Evolutionary conservation across 2,329 filamentous ascomycete species (phyloP).

Genomic region (Orbilia ellipsospora): DNA sequence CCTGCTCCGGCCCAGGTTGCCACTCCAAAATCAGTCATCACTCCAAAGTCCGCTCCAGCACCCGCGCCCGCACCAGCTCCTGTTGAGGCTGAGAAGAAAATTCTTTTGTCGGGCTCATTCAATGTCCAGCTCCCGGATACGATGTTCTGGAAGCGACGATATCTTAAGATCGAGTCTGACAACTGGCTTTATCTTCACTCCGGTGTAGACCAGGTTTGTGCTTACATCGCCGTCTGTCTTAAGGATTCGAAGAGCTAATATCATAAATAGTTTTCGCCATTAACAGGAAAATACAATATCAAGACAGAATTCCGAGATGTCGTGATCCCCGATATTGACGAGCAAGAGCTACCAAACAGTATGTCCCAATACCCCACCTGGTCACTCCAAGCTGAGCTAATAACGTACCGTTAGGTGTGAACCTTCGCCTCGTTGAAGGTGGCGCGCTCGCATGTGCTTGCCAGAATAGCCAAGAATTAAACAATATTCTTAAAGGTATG

Average conservation of each 20-base stretch:
- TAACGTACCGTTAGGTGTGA: conserved; percentile 62
- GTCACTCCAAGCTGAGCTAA: conserved; percentile 18
- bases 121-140: conserved; percentile 98
- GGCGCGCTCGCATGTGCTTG: conserved; percentile 73
- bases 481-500: conserved; percentile 67
- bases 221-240: neutral
- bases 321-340: conserved; percentile 86
- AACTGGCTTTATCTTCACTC: conserved; percentile 85
- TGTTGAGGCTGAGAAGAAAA: conserved; percentile 72
- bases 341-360: conserved; percentile 92
- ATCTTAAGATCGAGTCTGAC: conserved; percentile 82
- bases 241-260: conserved; percentile 57
- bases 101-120: conserved; percentile 65
- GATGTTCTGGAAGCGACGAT: conserved; percentile 93
- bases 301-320: conserved; percentile 79
- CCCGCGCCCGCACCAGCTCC: conserved; percentile 70
- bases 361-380: conserved; percentile 62
- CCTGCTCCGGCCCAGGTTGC: conserved; percentile 68
- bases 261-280: conserved; percentile 67
- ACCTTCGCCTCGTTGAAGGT: conserved; percentile 72
- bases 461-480: conserved; percentile 69
- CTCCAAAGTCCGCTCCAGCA: conserved; percentile 44
- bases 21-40: conserved; percentile 64
- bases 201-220: conserved; percentile 70
- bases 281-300: conserved; percentile 83